phyloP scores from a whole-genome alignment of 257 asterid species.

The Verbascum thapsus region DNA sequence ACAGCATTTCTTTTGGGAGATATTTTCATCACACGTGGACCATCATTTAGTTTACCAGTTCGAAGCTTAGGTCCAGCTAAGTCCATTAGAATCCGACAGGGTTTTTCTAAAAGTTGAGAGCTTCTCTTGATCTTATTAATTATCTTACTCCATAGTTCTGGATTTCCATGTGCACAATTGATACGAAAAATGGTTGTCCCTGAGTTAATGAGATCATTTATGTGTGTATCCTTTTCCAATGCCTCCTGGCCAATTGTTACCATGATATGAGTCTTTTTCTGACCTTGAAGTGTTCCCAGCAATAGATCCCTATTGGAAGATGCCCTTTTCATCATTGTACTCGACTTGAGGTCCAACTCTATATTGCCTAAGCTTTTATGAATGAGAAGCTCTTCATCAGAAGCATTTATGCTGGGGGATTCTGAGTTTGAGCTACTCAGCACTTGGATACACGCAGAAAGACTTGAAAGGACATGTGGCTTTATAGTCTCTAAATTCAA shows the following conservation, averaged over 20 bases:
- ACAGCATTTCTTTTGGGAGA: conserved; percentile 60
- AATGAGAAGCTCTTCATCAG: conserved; percentile 37
- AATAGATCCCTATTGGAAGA: conserved; percentile 47
- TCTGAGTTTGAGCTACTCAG: conserved; percentile 43
- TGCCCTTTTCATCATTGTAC: conserved; percentile 47
- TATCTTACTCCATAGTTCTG: conserved; percentile 60
- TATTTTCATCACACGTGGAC: conserved; percentile 64
- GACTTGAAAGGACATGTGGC: conserved; percentile 66
- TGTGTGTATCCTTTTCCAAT: conserved; percentile 44
- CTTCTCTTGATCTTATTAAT: conserved; percentile 46
- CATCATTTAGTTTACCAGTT: conserved; percentile 61
- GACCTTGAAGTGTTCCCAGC: conserved; percentile 53
- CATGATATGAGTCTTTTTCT: conserved; percentile 63
- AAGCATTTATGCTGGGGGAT: conserved; percentile 31
- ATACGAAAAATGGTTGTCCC: conserved; percentile 67
- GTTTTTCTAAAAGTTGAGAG: conserved; percentile 66
- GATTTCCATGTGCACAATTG: conserved; percentile 77
- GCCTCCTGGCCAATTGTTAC: conserved; percentile 71
- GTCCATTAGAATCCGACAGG: conserved; percentile 76
- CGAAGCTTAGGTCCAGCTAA: conserved; percentile 84
- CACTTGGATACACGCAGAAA: conserved; percentile 56
- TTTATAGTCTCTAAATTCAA: conserved; percentile 53
- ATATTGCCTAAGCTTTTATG: conserved; percentile 33
- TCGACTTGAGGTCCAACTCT: conserved; percentile 43
- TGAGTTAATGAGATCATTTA: conserved; percentile 53